Percentiles rank a stretch among this genome's conserved stretches.
Evolutionary conservation across 495 filamentous ascomycete genomes (phyloP).

Genomic region (Penicillium pancosmium): DNA sequence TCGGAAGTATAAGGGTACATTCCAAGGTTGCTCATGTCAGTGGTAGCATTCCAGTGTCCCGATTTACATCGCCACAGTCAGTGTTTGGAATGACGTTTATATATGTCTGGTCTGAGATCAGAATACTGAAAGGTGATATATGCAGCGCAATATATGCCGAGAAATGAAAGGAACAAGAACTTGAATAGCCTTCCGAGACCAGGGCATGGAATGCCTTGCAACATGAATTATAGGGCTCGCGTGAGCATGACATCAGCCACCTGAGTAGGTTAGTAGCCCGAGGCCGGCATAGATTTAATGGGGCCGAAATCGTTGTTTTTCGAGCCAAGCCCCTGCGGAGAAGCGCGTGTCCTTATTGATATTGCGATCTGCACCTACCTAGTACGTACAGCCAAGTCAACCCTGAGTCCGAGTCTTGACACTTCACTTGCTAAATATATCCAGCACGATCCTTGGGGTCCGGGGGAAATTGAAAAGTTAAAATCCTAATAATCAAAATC

Average conservation of each 20-base stretch:
- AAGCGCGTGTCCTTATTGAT: constrained; percentile 2
- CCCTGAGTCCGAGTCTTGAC: neutral
- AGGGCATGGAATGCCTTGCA: too few relatives aligned
- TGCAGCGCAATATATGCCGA: too few relatives aligned
- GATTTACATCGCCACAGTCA: too few relatives aligned
- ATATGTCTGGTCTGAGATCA: too few relatives aligned
- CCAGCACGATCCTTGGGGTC: neutral
- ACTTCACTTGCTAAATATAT: neutral
- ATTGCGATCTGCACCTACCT: constrained; percentile 1
- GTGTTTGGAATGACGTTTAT: too few relatives aligned
- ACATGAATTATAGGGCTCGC: neutral
- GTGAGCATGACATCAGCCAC: constrained; percentile 4
- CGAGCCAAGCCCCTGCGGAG: constrained; percentile 1
- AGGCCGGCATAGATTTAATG: neutral
- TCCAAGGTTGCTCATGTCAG: too few relatives aligned
- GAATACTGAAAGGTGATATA: too few relatives aligned
- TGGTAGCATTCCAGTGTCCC: too few relatives aligned
- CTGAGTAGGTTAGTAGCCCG: neutral
- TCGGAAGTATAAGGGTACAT: too few relatives aligned
- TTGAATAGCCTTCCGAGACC: too few relatives aligned
- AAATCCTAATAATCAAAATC: neutral
- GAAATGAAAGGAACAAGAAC: too few relatives aligned
- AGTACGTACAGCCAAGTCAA: neutral
- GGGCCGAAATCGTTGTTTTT: neutral
- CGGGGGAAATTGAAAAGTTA: neutral